These are phyloP conservation scores for Pseudopyricularia cyperi DNA, from an alignment of 2,329 filamentous ascomycete species.

Conservation along the genomic window DNA sequence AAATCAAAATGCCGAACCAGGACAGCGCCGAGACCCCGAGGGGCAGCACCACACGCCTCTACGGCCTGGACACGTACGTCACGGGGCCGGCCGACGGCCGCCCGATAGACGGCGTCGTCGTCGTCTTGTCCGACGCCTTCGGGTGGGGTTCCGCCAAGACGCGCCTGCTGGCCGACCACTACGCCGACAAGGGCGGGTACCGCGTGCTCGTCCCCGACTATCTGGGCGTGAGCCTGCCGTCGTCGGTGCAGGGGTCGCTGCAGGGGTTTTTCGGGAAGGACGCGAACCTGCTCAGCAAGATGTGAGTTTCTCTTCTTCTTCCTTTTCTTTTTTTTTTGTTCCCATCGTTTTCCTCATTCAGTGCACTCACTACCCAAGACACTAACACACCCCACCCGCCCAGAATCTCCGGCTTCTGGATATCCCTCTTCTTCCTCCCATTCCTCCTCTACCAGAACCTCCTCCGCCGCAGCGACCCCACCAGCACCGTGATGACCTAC, in stretches of 20 bases:
- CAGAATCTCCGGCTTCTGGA: constrained; percentile 14
- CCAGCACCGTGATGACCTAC: constrained; percentile 21
- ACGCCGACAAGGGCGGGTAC: constrained; percentile 35
- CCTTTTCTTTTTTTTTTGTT: not conserved
- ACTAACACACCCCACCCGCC: not conserved
- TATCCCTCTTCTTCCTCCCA: constrained; percentile 15
- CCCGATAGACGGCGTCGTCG: constrained; percentile 30
- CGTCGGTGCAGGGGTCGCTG: constrained; percentile 14
- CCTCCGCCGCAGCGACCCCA: constrained; percentile 13
- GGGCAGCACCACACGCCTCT: constrained; percentile 29
- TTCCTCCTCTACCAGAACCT: constrained; percentile 16
- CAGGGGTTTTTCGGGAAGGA: constrained; percentile 10
- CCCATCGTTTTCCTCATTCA: not conserved
- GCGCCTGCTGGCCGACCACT: constrained; percentile 37
- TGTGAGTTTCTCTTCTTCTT: constrained; percentile 10
- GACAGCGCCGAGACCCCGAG: constrained; percentile 23
- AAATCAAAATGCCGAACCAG: constrained; percentile 14
- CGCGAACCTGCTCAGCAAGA: constrained; percentile 14
- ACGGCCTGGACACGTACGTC: constrained; percentile 36
- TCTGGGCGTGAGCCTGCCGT: constrained; percentile 20
- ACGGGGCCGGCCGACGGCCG: constrained; percentile 19
- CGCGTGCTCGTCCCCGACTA: constrained; percentile 44
- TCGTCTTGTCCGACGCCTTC: constrained; percentile 42
- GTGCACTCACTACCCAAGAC: not conserved
- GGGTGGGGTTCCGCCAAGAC: constrained; percentile 41